Percentiles rank a stretch among this genome's conserved stretches.
phyloP scores from a whole-genome alignment of 192 early-diverging fungal genomes.

The Coemansia sp. region DNA sequence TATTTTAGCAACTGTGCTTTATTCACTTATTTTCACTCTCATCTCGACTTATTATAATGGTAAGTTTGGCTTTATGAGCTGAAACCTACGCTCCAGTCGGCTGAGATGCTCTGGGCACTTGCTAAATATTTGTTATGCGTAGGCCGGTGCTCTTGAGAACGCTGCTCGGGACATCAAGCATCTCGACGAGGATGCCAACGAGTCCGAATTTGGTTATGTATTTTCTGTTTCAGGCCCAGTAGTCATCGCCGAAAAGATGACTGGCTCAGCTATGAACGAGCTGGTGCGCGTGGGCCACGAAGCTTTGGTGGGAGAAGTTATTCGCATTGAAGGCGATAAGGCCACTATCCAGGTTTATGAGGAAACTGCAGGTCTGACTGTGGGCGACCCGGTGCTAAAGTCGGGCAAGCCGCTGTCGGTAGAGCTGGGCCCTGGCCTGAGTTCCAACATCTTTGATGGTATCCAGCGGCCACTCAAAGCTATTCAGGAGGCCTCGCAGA shows the following conservation, averaged over 20 bases:
- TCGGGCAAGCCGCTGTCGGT: conserved; percentile 98
- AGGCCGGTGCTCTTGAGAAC: conserved; percentile 91
- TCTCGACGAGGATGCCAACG: conserved; percentile 84
- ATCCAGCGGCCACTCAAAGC: conserved; percentile 98
- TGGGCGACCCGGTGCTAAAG: conserved; percentile 97
- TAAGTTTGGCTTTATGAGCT: neutral
- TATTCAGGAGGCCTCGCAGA: conserved; percentile 88
- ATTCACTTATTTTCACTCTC: neutral
- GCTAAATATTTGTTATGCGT: conserved; percentile 1
- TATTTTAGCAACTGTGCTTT: neutral
- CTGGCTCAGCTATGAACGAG: conserved; percentile 96
- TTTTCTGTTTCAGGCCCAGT: conserved; percentile 99
- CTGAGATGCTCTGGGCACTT: no score
- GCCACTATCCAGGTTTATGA: conserved; percentile 99
- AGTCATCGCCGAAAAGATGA: conserved; percentile 98
- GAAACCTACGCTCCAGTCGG: no score
- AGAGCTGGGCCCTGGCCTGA: conserved; percentile 93
- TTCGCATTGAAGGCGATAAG: conserved; percentile 98
- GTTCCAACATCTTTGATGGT: conserved; percentile 96
- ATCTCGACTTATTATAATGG: conserved; percentile 6
- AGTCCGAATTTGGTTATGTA: conserved; percentile 86
- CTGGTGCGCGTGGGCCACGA: conserved; percentile 98
- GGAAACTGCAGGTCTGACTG: conserved; percentile 97
- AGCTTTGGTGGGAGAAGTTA: conserved; percentile 98
- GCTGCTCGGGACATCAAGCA: conserved; percentile 77